Conservation (phyloP, 768 basidiomycete species). For the Mycena galericulata region DNA sequence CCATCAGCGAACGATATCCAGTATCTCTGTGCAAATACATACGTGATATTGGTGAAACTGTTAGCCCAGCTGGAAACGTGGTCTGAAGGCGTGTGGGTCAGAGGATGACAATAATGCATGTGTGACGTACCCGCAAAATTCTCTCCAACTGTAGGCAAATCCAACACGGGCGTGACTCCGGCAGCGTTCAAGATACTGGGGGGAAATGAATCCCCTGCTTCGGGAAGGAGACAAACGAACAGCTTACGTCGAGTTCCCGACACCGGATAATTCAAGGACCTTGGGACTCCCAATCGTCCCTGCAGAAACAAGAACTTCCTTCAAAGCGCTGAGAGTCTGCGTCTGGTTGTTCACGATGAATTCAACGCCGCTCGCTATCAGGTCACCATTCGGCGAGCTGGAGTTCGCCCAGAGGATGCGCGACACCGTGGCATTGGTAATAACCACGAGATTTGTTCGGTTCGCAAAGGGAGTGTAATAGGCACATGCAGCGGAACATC, state of each 20-base stretch:
- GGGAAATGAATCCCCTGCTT: not conserved
- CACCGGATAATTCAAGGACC: slow-evolving; percentile 48
- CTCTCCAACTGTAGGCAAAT: no score
- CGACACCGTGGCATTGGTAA: slow-evolving; percentile 67
- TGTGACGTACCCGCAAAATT: no score
- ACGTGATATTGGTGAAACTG: slow-evolving; percentile 47
- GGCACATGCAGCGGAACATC: no score
- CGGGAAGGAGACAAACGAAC: not conserved
- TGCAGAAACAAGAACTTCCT: slow-evolving; percentile 62
- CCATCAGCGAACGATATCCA: no score
- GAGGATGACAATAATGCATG: no score
- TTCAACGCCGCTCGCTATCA: slow-evolving; percentile 61
- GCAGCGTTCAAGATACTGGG: slow-evolving; percentile 56
- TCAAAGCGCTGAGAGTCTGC: slow-evolving; percentile 56
- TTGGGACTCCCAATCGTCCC: no score
- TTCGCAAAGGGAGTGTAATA: slow-evolving; percentile 45
- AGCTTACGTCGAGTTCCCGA: slow-evolving; percentile 49
- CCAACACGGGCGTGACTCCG: slow-evolving; percentile 55
- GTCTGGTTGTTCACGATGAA: slow-evolving; percentile 49
- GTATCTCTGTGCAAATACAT: slow-evolving; percentile 4
- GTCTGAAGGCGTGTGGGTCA: slow-evolving; percentile 32
- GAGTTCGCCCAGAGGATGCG: slow-evolving; percentile 55
- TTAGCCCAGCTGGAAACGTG: slow-evolving; percentile 51
- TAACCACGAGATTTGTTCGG: slow-evolving; percentile 63
- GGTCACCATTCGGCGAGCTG: slow-evolving; percentile 32